A percentile compares a stretch with the other conserved stretches of the same genome.
Evolutionary conservation across 345 rosid species (phyloP).

Genomic region (Pistacia integerrima): DNA sequence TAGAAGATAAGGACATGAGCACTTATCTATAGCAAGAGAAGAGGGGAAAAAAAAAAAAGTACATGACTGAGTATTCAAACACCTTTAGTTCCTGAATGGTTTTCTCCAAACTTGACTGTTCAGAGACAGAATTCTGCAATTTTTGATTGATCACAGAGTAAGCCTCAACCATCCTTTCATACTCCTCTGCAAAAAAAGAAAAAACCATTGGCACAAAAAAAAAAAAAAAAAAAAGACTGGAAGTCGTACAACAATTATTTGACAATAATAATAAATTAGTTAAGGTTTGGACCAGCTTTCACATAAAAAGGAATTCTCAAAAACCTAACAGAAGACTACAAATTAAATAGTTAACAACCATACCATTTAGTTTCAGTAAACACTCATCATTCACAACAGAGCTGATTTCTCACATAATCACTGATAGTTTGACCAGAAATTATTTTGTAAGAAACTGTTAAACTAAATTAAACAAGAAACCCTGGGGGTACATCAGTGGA

Average conservation of each 20-base stretch:
- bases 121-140: conserved; percentile 70
- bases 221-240: neutral
- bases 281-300: neutral
- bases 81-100: conserved; percentile 78
- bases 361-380: too few species aligned
- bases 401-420: too few species aligned
- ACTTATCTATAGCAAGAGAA: neutral
- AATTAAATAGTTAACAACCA: neutral
- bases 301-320: neutral
- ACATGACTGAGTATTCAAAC: conserved; percentile 14
- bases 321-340: neutral
- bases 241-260: neutral
- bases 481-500: too few species aligned
- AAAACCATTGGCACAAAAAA: neutral
- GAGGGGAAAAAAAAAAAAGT: conserved; percentile 14
- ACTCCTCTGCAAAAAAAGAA: conserved; percentile 63
- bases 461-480: too few species aligned
- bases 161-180: conserved; percentile 86
- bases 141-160: conserved; percentile 72
- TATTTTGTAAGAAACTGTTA: too few species aligned
- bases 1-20: conserved; percentile 31
- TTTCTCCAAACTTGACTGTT: conserved; percentile 73
- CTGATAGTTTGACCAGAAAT: too few species aligned
- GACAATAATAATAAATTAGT: neutral
- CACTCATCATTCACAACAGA: too few species aligned